Base-by-base conservation (phyloP, 2,329 filamentous ascomycete species). In the Pseudogymnoascus destructans region DNA sequence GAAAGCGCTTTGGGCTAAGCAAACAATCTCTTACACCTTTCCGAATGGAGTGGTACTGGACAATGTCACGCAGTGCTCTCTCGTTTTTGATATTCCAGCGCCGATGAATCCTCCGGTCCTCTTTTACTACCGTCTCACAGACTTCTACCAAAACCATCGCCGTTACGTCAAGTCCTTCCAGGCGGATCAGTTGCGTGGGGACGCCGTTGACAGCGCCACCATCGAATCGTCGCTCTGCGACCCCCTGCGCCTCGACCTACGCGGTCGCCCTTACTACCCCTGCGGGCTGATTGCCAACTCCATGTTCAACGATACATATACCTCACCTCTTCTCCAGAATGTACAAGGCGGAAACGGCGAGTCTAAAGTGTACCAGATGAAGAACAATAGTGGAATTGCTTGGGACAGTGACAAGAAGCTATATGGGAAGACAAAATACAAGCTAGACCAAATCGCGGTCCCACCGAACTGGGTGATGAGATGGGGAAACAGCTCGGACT, bases 141-240 rank as follows among this genome's bases (percentile, higher is more conserved):
- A 97, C 74, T 98, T 98, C 75, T 97, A 97, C 75, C 93, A 98
- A 73, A 98, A 98, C 70, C 93, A 98, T 70, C 86, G 93, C 64
- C 85, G 92, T 71, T 98, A 98, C 66, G 93, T 96, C 61, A 87
- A 89, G 69, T 95, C 89, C 1, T 86, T 95, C 67, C 86, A 91
- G 68, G 79, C 85, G 59, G 78, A 87, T 57, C 93, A 98, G 72
- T 77, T 98, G 57, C 87, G 85, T 64, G 93, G 91, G 49, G 75
- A 82, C 5, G 78, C 77, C 9, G 79, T 87, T 15, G 75, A 76
- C 30, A 79, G 78, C 59, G 65, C 64, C 33, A 78, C 80, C 1
- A 87, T 97, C 64, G 73, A 78, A 30, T 73, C 73, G 30, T 86
- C 89, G 36, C 79, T 85, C 60, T 96, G 91, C 72, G 81, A 85